A percentile compares a stretch with the other conserved stretches of the same genome.
Conservation (phyloP, 129 eudicot genomes). For the Gnaphalium uliginosum region DNA sequence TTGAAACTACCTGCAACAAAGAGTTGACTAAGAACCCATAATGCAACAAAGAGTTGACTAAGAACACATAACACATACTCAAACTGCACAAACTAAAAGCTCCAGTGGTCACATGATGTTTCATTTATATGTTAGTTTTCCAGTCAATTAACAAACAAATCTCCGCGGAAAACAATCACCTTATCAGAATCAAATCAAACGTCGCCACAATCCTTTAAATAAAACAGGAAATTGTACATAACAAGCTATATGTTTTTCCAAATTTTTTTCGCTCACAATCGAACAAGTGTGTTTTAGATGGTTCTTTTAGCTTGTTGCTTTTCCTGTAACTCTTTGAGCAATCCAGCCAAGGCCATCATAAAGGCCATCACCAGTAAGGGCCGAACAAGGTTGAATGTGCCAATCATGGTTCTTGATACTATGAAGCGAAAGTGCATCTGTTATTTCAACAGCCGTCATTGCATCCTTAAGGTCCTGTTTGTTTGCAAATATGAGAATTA, state of each 20-base stretch:
- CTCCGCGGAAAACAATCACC: no score
- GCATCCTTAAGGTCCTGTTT: conserved; percentile 94
- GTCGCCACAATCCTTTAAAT: neutral
- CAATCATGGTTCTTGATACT: conserved; percentile 95
- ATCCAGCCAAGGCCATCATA: conserved; percentile 96
- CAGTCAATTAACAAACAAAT: no score
- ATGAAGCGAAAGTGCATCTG: conserved; percentile 87
- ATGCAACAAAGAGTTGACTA: no score
- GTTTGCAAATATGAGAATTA: conserved; percentile 78
- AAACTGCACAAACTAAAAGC: no score
- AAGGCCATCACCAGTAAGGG: conserved; percentile 86
- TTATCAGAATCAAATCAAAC: neutral
- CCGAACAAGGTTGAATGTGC: conserved; percentile 94
- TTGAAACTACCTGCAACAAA: no score
- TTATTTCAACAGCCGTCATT: conserved; percentile 94
- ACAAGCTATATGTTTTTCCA: neutral
- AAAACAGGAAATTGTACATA: neutral
- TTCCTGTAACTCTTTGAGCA: conserved; percentile 58
- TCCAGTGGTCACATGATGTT: no score
- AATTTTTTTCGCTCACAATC: neutral
- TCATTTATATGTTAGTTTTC: no score
- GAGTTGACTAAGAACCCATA: no score
- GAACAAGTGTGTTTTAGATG: neutral
- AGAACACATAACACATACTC: no score
- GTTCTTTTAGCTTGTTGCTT: neutral